A percentile compares a stretch with the other conserved stretches of the same genome.
These are phyloP conservation scores for Cyclotella sp. DNA, from an alignment of 108 stramenopile species.

Conservation along the genomic window DNA sequence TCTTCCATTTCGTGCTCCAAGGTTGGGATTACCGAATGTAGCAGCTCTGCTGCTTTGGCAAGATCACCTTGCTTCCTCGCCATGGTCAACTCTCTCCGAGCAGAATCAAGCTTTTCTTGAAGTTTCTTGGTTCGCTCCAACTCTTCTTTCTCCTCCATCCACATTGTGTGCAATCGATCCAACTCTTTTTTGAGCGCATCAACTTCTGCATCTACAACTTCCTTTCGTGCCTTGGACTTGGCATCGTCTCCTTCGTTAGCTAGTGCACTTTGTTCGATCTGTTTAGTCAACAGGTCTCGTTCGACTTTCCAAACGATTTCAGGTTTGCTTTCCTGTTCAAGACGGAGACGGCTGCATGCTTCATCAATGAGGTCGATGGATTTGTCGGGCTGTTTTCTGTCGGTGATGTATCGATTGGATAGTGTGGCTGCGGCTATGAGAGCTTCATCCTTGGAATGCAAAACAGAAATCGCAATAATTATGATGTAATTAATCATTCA, in stretches of 20 bases:
- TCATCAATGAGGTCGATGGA: conserved; percentile 97
- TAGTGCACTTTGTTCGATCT: conserved; percentile 80
- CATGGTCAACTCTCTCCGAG: conserved; percentile 58
- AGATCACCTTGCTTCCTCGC: conserved; percentile 75
- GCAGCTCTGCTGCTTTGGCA: conserved; percentile 58
- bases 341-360: conserved; percentile 74
- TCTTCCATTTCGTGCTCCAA: conserved; percentile 75
- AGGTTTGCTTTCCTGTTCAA: conserved; percentile 83
- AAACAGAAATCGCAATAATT: too few species aligned
- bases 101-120: conserved; percentile 81
- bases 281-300: conserved; percentile 77
- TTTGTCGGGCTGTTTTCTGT: conserved; percentile 94
- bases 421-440: conserved; percentile 92
- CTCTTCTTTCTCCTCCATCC: conserved; percentile 72
- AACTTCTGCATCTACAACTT: conserved; percentile 70
- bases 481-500: too few species aligned
- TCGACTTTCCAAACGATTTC: conserved; percentile 82
- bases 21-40: conserved; percentile 71
- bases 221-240: conserved; percentile 51
- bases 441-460: conserved; percentile 74
- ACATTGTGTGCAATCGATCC: conserved; percentile 61
- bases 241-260: conserved; percentile 71
- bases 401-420: conserved; percentile 93
- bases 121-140: conserved; percentile 64
- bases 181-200: conserved; percentile 71